A percentile compares a stretch with the other conserved stretches of the same genome.
phyloP scores from a whole-genome alignment of 805 yeast genomes.

The Lachancea sp. region DNA sequence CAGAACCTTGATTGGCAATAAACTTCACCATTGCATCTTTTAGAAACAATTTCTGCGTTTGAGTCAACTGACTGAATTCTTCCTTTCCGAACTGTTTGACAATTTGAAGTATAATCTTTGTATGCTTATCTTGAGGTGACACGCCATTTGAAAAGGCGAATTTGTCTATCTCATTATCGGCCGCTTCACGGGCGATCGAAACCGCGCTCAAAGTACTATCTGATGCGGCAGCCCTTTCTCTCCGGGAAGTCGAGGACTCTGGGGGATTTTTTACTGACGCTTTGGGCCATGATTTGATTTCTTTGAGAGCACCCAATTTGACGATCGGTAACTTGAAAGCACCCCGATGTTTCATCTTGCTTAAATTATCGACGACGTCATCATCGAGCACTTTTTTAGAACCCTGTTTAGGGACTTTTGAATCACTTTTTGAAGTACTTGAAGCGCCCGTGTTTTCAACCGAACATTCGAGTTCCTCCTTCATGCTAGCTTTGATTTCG shows the following conservation, averaged over 20 bases:
- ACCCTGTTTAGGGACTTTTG: too few species aligned
- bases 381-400: too few species aligned
- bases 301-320: too few species aligned
- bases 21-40: neutral
- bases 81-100: slow-evolving; percentile 2
- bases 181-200: neutral
- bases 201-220: neutral
- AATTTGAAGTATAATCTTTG: neutral
- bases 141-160: neutral
- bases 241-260: neutral
- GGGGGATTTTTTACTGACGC: neutral
- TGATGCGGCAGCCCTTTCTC: neutral
- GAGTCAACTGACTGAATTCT: slow-evolving; percentile 4
- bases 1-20: neutral
- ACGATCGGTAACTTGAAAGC: too few species aligned
- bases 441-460: too few species aligned
- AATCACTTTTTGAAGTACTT: too few species aligned
- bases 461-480: too few species aligned
- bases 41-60: neutral
- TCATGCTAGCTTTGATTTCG: too few species aligned
- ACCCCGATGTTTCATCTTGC: too few species aligned
- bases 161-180: neutral
- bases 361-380: too few species aligned
- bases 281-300: too few species aligned
- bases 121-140: neutral